Percentiles rank a stretch among this genome's conserved stretches.
phyloP scores from a whole-genome alignment of 192 early-diverging fungal genomes.

The Coemansia sp. region DNA sequence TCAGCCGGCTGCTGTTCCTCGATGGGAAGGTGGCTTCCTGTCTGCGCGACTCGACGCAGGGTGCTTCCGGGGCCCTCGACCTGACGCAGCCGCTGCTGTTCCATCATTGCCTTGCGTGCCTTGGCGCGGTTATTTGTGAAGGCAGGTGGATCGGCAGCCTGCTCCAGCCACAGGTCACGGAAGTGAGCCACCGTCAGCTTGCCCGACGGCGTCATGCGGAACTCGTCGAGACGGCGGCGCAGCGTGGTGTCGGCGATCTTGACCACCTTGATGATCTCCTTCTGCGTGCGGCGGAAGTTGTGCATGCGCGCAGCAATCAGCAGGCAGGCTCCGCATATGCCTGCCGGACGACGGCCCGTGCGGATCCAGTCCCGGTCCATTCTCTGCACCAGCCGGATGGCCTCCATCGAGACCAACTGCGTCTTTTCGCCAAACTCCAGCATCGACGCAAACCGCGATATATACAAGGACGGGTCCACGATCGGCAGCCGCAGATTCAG shows the following conservation, averaged over 20 bases:
- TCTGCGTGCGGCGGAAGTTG: constrained; percentile 75
- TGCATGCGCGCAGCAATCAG: constrained; percentile 90
- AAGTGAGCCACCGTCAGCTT: constrained; percentile 78
- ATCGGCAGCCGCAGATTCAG: constrained; percentile 66
- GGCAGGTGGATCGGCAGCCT: constrained; percentile 77
- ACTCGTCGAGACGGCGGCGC: constrained; percentile 76
- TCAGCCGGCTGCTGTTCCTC: neutral
- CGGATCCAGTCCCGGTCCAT: constrained; percentile 96
- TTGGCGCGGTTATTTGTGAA: constrained; percentile 59
- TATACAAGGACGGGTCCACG: constrained; percentile 91
- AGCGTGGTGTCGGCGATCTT: constrained; percentile 89
- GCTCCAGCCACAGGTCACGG: constrained; percentile 79
- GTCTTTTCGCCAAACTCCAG: constrained; percentile 91
- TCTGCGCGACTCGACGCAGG: constrained; percentile 8
- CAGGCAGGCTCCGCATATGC: constrained; percentile 91
- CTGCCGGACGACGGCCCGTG: constrained; percentile 83
- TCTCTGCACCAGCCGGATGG: constrained; percentile 74
- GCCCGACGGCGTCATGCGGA: constrained; percentile 73
- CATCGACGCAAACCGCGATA: constrained; percentile 82
- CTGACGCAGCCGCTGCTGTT: constrained; percentile 2
- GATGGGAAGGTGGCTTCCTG: neutral
- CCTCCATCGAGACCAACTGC: constrained; percentile 72
- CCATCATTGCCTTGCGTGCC: constrained; percentile 43
- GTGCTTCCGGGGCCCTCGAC: constrained; percentile 9
- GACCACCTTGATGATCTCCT: constrained; percentile 84